Percentiles rank a stretch among this genome's conserved stretches.
Conservation (phyloP, 1,284 basidiomycete species). For the Mycena citricolor region DNA sequence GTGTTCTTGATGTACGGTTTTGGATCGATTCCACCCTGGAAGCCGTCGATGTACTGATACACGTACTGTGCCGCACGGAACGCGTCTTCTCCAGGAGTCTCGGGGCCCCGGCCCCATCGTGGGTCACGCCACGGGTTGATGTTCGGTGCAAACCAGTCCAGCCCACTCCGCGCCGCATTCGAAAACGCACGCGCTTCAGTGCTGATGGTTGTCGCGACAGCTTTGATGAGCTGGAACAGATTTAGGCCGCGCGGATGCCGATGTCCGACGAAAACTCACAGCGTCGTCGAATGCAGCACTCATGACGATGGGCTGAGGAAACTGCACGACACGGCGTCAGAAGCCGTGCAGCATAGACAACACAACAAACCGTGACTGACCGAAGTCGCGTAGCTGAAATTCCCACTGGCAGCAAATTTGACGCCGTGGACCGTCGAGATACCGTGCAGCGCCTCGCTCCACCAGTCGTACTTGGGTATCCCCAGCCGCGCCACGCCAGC, state of each 20-base stretch:
- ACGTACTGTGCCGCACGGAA: conserved; percentile 54
- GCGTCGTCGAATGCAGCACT: conserved; percentile 80
- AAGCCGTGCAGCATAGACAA: no score
- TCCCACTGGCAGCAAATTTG: conserved; percentile 44
- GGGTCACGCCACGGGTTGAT: conserved; percentile 64
- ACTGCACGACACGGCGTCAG: conserved; percentile 24
- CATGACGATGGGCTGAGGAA: conserved; percentile 83
- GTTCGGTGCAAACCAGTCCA: conserved; percentile 59
- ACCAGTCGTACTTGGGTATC: conserved; percentile 20
- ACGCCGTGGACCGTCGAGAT: conserved; percentile 49
- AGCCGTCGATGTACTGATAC: conserved; percentile 48
- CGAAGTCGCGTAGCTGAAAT: conserved; percentile 54
- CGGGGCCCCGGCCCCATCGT: conserved; percentile 60
- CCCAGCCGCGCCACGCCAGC: conserved; percentile 44
- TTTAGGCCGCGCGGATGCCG: no score
- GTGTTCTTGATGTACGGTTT: conserved; percentile 49
- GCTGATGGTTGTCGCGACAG: conserved; percentile 48
- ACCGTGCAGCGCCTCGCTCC: conserved; percentile 42
- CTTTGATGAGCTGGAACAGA: conserved; percentile 45
- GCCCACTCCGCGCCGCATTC: conserved; percentile 48
- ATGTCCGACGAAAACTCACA: conserved; percentile 23
- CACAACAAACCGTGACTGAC: not conserved
- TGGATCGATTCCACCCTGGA: conserved; percentile 56
- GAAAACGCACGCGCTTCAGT: conserved; percentile 58
- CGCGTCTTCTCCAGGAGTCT: conserved; percentile 60